Evolutionary conservation across 148 eudicot species (phyloP).

Genomic region (Polygonum aviculare): DNA sequence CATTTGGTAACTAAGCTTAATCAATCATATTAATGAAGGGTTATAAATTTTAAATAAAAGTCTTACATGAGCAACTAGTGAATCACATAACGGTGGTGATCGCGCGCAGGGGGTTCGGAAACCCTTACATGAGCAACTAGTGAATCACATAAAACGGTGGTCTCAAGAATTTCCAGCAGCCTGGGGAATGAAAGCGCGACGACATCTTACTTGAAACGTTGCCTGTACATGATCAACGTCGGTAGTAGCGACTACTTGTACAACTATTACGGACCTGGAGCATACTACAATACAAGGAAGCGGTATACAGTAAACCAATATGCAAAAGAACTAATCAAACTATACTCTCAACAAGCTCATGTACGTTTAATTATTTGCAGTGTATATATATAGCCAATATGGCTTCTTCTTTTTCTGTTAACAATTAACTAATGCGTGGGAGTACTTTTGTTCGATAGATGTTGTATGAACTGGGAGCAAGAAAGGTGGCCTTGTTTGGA

Average conservation of each 20-base stretch:
- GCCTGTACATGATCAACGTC: constrained; percentile 12
- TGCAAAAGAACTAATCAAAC: constrained; percentile 1
- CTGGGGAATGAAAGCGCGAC: not conserved
- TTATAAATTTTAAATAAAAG: too few species aligned
- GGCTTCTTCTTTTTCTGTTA: not conserved
- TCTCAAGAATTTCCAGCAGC: not conserved
- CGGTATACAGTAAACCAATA: not conserved
- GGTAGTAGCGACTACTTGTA: constrained; percentile 17
- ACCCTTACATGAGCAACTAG: constrained; percentile 2
- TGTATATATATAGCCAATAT: too few species aligned
- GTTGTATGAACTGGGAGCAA: constrained; percentile 38
- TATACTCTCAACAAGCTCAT: not conserved
- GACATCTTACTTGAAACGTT: not conserved
- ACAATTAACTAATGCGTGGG: too few species aligned
- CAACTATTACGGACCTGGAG: constrained; percentile 14
- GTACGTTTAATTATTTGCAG: too few species aligned
- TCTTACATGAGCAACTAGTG: too few species aligned
- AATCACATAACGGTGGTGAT: not conserved
- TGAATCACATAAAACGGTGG: not conserved
- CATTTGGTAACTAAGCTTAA: not conserved
- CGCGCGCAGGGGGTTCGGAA: constrained; percentile 8
- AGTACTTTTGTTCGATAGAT: constrained; percentile 19
- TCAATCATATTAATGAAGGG: too few species aligned
- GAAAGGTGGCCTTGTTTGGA: constrained; percentile 43
- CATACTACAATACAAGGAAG: not conserved